Conservation (phyloP, 2,329 filamentous ascomycete species). For the Beauveria australis region DNA sequence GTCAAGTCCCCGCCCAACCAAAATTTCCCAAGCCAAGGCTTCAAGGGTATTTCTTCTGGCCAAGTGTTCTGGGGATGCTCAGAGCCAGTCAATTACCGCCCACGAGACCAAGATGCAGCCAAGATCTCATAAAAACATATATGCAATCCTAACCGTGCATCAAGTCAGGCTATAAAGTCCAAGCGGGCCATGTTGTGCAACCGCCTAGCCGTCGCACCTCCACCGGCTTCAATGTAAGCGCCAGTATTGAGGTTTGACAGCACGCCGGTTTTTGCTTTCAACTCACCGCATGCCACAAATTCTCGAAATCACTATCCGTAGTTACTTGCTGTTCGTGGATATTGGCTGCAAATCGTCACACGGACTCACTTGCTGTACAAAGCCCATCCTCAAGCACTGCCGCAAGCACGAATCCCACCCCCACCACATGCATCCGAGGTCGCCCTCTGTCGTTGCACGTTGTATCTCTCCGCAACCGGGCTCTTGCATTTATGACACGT, state of each 20-base stretch:
- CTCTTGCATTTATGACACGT: no score
- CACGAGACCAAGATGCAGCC: not conserved
- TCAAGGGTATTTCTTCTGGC: not conserved
- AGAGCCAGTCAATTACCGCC: not conserved
- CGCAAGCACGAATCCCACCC: no score
- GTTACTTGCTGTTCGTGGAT: no score
- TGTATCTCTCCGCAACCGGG: no score
- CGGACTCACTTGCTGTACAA: no score
- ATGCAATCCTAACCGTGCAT: not conserved
- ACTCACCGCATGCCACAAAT: not conserved
- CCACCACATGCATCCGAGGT: no score
- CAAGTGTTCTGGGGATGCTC: not conserved
- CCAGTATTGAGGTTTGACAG: not conserved
- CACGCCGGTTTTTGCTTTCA: not conserved
- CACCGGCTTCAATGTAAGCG: not conserved
- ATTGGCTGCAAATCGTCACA: no score
- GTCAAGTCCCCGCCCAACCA: not conserved
- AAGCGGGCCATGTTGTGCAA: not conserved
- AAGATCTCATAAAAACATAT: not conserved
- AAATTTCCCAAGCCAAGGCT: no score
- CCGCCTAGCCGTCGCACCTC: not conserved
- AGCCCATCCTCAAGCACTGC: no score
- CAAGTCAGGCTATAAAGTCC: not conserved
- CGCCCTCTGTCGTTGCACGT: no score
- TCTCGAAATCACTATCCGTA: no score